These are phyloP conservation scores for Colletotrichum chrysophilum DNA, from an alignment of 2,329 filamentous ascomycete species.

Conservation along the genomic window DNA sequence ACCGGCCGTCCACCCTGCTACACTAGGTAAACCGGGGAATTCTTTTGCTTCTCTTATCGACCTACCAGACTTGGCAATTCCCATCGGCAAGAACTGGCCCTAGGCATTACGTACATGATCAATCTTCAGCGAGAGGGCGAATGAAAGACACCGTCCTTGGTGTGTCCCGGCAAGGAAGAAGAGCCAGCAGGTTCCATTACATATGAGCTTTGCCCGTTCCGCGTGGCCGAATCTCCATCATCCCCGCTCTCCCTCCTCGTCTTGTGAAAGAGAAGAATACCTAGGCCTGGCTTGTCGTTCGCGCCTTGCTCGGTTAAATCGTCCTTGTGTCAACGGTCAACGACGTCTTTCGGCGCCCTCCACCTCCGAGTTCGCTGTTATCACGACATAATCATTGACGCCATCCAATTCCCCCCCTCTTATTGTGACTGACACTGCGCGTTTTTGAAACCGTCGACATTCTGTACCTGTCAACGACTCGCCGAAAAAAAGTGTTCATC, in stretches of 20 bases:
- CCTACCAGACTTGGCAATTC: slow-evolving; percentile 7
- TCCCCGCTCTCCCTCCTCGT: neutral
- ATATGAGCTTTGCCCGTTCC: neutral
- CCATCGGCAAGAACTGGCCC: neutral
- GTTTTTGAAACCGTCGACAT: neutral
- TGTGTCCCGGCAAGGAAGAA: neutral
- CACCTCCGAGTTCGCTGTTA: neutral
- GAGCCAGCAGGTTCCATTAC: neutral
- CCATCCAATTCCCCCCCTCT: neutral
- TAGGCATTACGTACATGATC: slow-evolving; percentile 9
- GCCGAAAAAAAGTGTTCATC: neutral
- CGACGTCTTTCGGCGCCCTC: neutral
- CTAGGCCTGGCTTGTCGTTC: neutral
- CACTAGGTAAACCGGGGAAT: neutral
- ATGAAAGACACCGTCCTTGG: neutral
- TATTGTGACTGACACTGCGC: neutral
- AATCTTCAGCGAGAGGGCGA: neutral
- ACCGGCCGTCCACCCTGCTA: neutral
- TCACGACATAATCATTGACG: neutral
- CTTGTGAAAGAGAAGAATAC: neutral
- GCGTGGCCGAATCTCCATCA: neutral
- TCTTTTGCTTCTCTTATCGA: slow-evolving; percentile 2
- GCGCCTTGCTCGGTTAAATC: neutral
- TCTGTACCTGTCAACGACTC: neutral
- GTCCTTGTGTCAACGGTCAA: neutral